Conservation (phyloP, 306 rosid genomes). For the Rosa multiflora region DNA sequence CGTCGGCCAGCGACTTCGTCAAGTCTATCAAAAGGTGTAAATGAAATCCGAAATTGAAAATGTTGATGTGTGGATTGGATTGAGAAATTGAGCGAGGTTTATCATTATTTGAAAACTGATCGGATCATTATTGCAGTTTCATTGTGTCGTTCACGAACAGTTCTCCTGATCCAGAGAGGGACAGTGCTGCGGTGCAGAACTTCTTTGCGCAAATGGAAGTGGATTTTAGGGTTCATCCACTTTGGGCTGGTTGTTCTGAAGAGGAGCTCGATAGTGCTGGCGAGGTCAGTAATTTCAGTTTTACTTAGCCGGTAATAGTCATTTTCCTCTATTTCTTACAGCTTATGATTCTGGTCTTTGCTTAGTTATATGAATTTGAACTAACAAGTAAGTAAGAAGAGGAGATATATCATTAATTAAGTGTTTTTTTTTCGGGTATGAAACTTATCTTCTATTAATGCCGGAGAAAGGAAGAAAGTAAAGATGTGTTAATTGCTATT, state of each 20-base stretch:
- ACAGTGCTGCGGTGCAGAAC: constrained; percentile 72
- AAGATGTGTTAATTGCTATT: background rate
- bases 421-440: background rate
- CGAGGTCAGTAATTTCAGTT: constrained; percentile 61
- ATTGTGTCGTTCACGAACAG: constrained; percentile 83
- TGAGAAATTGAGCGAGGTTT: background rate
- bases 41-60: background rate
- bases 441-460: too few species aligned
- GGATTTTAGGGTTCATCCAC: constrained; percentile 94
- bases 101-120: background rate
- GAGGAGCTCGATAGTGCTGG: constrained; percentile 98
- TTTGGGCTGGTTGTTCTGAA: constrained; percentile 92
- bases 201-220: constrained; percentile 84
- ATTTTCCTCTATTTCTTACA: too few species aligned
- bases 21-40: constrained; percentile 82
- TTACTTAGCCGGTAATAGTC: background rate
- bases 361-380: too few species aligned
- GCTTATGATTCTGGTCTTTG: background rate
- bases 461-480: background rate
- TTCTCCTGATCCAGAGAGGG: constrained; percentile 88
- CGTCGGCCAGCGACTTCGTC: constrained; percentile 94
- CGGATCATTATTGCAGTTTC: constrained; percentile 56
- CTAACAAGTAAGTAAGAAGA: background rate
- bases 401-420: background rate
- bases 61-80: background rate